phyloP scores from a whole-genome alignment of 148 eudicot genomes.

The Spergularia marina region DNA sequence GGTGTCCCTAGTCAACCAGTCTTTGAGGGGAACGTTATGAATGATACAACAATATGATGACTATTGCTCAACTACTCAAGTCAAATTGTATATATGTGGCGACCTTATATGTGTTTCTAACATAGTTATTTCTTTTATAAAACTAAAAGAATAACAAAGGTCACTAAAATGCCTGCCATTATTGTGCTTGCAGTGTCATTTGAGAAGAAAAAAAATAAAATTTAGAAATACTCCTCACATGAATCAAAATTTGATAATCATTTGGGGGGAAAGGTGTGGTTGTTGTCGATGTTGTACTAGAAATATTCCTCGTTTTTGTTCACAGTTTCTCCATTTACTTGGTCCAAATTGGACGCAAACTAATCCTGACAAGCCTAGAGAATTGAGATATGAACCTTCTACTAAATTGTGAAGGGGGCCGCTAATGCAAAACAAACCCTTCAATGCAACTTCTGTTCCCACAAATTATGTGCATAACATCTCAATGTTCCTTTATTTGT shows the following conservation, averaged over 20 bases:
- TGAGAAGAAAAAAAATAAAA: too few relatives aligned
- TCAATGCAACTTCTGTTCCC: background rate
- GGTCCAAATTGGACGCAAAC: too few relatives aligned
- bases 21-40: background rate
- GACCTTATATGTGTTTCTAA: background rate
- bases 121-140: background rate
- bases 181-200: too few relatives aligned
- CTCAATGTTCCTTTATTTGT: background rate
- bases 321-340: too few relatives aligned
- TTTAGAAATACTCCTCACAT: too few relatives aligned
- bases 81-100: background rate
- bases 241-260: too few relatives aligned
- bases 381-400: background rate
- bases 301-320: too few relatives aligned
- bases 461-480: background rate
- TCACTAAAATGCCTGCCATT: too few relatives aligned
- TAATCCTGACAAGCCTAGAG: too few relatives aligned
- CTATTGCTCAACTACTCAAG: too few relatives aligned
- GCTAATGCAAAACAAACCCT: background rate
- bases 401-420: background rate
- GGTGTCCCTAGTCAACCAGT: background rate
- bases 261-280: too few relatives aligned
- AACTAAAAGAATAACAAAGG: background rate
- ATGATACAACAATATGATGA: background rate
- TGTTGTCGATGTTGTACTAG: too few relatives aligned